Percentiles rank a stretch among this genome's conserved stretches.
These are phyloP conservation scores for Pseudogymnoascus sp. DNA, from an alignment of 2,329 filamentous ascomycete genomes.

Conservation along the genomic window DNA sequence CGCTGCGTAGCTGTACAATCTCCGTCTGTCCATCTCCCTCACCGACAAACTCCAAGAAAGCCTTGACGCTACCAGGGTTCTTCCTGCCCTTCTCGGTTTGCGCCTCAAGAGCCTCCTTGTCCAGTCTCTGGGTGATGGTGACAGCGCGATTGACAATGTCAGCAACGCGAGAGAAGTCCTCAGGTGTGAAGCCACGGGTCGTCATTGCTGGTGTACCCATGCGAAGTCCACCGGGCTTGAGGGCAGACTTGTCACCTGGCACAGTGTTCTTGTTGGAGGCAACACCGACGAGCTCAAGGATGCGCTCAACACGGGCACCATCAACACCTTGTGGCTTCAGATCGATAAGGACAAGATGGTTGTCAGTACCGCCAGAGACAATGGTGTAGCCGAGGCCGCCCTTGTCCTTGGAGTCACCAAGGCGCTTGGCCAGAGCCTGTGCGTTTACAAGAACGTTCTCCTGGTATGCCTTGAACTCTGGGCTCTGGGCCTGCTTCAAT, in stretches of 20 bases:
- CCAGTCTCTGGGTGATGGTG: conserved; percentile 65
- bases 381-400: conserved; percentile 78
- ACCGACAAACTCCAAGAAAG: conserved; percentile 59
- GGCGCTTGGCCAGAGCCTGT: conserved; percentile 67
- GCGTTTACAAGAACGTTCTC: conserved; percentile 83
- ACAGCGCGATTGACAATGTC: conserved; percentile 81
- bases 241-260: conserved; percentile 85
- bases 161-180: conserved; percentile 80
- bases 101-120: conserved; percentile 63
- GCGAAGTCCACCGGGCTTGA: conserved; percentile 85
- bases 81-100: conserved; percentile 60
- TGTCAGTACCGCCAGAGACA: conserved; percentile 91
- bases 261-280: conserved; percentile 99
- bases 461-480: conserved; percentile 91
- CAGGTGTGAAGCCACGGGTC: conserved; percentile 80
- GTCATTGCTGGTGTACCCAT: conserved; percentile 98
- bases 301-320: conserved; percentile 79
- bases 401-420: conserved; percentile 61
- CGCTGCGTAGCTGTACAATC: conserved; percentile 63
- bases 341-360: conserved; percentile 89
- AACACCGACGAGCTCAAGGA: conserved; percentile 86
- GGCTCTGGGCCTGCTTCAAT: conserved; percentile 81
- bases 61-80: conserved; percentile 54
- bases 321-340: conserved; percentile 84
- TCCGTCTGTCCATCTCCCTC: conserved; percentile 60